Percentiles rank a stretch among this genome's conserved stretches.
Conservation (phyloP, 2,329 filamentous ascomycete species). For the Xylariaceae sp. region DNA sequence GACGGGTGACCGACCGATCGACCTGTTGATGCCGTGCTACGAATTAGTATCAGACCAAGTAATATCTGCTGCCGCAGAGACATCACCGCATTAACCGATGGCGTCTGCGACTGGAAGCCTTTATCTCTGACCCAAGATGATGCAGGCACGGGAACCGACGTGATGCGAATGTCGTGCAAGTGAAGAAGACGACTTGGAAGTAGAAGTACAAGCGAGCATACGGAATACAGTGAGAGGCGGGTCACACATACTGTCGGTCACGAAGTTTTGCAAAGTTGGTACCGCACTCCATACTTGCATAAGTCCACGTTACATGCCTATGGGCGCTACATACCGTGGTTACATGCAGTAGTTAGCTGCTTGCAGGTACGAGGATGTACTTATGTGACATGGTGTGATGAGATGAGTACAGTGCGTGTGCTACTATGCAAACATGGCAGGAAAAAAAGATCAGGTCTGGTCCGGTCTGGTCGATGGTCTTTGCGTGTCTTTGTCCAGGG, state of each 20-base stretch:
- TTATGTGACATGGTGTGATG: not conserved
- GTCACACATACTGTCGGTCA: not conserved
- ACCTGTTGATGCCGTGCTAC: not conserved
- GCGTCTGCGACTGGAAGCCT: not conserved
- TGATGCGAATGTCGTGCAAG: not conserved
- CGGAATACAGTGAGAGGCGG: not conserved
- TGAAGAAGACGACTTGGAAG: not conserved
- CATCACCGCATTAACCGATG: not conserved
- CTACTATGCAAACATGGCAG: no score
- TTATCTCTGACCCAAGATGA: constrained; percentile 14
- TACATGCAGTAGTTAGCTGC: not conserved
- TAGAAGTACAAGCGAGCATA: not conserved
- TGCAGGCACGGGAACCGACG: constrained; percentile 10
- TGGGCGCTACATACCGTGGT: not conserved
- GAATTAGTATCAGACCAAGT: not conserved
- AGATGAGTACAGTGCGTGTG: not conserved
- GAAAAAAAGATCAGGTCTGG: no score
- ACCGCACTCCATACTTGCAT: not conserved
- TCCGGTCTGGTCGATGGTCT: no score
- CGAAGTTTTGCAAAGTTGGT: not conserved
- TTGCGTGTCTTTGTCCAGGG: no score
- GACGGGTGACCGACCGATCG: not conserved
- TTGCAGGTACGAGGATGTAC: not conserved
- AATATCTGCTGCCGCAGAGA: not conserved
- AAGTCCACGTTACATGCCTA: not conserved